Evolutionary conservation across 2,329 filamentous ascomycete genomes (phyloP), one percentile per base, ranked within the genome.

Genomic region (Penicillium sp.): DNA sequence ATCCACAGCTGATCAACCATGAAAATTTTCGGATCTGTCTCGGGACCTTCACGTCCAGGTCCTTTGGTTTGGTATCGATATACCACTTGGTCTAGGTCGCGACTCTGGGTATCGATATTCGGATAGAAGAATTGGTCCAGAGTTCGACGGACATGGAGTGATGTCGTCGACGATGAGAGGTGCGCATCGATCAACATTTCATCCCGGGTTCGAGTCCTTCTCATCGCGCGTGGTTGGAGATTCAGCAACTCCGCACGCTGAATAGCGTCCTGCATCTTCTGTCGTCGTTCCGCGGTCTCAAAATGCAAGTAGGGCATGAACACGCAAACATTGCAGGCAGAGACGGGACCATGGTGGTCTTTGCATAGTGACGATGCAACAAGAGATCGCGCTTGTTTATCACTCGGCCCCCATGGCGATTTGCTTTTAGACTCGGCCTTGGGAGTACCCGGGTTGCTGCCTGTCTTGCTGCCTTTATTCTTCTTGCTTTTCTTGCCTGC

Each of bases 1-100:
- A 87, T 79, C 85, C 85, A 88, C 1, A 88, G 71, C 59, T 88
- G 85, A 63, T 88, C 85, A 0, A 88, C 84, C 84, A 87, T 87
- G 64, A 85, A 85, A 2, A 87, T 79, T 54, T 85, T 85, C 1
- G 77, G 76, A 49, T 84, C 80, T 3, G 53, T 56, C 3, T 48
- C 56, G 2, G 68, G 70, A 66, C 63, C 62, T 13, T 64, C 65
- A 15, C 59, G 58, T 7, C 63, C 68, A 7, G 65, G 62, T 6
- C 63, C 63, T 34, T 74, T 73, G 27, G 68, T 73, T 56, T 79
- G 77, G 57, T 86, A 86, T 9, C 84, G 77, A 62, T 82, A 86
- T 1, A 87, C 83, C 1, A 87, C 84, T 63, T 88, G 85, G 58
- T 87, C 84, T 26, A 75, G 72, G 56, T 88, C 85, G 29, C 84